Conservation (phyloP, 306 rosid genomes). For the Gynostemma pentaphyllum region DNA sequence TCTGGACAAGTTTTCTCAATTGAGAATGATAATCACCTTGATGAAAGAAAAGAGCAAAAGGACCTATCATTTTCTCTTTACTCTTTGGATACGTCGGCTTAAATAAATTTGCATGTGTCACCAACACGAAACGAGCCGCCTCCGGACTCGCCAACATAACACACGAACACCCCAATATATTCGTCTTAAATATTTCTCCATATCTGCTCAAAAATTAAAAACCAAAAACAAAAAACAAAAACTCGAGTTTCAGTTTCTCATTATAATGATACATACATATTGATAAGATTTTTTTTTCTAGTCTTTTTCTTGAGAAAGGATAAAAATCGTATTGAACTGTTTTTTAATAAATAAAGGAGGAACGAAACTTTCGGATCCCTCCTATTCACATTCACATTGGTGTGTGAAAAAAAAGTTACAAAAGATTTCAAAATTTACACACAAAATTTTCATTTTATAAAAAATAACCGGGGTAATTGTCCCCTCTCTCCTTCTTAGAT, state of each 20-base stretch:
- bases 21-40: conserved; percentile 64
- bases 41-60: conserved; percentile 82
- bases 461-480: no score
- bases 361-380: no score
- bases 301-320: neutral
- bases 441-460: no score
- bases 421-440: no score
- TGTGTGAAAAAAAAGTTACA: no score
- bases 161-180: conserved; percentile 65
- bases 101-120: conserved; percentile 66
- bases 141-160: conserved; percentile 82
- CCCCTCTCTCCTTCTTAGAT: no score
- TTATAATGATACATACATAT: neutral
- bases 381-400: no score
- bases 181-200: conserved; percentile 77
- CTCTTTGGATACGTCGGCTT: conserved; percentile 85
- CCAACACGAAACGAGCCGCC: conserved; percentile 72
- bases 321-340: no score
- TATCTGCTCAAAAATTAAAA: conserved; percentile 25
- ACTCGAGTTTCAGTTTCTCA: neutral
- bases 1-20: conserved; percentile 55
- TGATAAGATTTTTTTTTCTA: neutral
- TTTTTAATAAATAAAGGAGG: no score
- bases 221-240: neutral
- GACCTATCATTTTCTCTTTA: conserved; percentile 81